Base-by-base conservation (phyloP, 2,329 filamentous ascomycete genomes). In the Penicillium sp. region DNA sequence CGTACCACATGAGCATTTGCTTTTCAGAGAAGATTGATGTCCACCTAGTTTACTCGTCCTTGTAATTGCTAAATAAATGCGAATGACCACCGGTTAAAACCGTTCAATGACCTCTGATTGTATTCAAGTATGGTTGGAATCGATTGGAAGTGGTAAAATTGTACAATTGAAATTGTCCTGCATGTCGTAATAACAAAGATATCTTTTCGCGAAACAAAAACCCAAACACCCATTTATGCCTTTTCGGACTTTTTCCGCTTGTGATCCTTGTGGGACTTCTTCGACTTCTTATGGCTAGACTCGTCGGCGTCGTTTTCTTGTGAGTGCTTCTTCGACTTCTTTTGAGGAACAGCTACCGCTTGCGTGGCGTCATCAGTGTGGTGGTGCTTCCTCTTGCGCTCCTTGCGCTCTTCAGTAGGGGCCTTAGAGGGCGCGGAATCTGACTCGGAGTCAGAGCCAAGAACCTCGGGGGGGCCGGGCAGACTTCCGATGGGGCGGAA, bases 401-500 rank as follows among this genome's bases (percentile, higher is more conserved):
- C 65, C 43, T 72, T 66, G 43, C 58, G 54, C 42, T 70, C 69
- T 45, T 56, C 64, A 46, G 54, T 53, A 26, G 70, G 65, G 7
- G 65, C 56, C 58, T 70, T 70, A 58, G 64, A 66, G 47, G 62
- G 57, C 46, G 64, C 59, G 41, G 71, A 72, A 8, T 74, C 72
- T 2, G 70, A 73, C 55, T 74, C 70, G 2, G 69, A 71, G 49
- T 66, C 67, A n/a, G 60, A 66, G 12, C 69, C 73, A 36, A 73
- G 53, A 5, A 67, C 72, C 56, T 73, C 69, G 1, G 70, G 64
- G 0, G 63, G 58, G 2, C 57, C 62, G 15, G 61, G 54, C 6
- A 61, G 60, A 45, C 70, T 74, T 24, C 75, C 75, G 34, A 75
- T 69, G 18, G 75, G 75, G 8, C 67, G 68, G 54, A 77, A 77